Evolutionary conservation across 202 grass and related monocot genomes (phyloP).

Genomic region (Panicum hallii): DNA sequence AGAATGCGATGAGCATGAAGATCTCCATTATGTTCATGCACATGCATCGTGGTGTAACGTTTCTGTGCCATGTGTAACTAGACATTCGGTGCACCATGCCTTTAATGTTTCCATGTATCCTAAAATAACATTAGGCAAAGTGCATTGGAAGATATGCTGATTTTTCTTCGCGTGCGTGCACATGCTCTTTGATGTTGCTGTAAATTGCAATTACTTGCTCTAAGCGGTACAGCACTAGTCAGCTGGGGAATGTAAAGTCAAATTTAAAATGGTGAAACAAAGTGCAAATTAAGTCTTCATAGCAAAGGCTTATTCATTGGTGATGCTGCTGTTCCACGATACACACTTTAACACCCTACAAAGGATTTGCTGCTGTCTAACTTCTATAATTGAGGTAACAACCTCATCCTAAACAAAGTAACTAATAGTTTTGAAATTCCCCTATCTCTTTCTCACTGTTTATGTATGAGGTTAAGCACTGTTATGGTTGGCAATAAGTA

Average conservation of each 20-base stretch:
- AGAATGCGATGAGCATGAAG: not conserved
- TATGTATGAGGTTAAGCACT: not conserved
- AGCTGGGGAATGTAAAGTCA: not conserved
- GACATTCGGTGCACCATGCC: not conserved
- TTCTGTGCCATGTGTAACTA: not conserved
- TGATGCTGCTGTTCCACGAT: not conserved
- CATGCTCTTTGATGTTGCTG: not conserved
- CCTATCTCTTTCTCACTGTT: not conserved
- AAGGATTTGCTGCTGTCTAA: not conserved
- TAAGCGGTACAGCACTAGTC: not conserved
- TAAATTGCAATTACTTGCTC: not conserved
- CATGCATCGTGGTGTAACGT: not conserved
- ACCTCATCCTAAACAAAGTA: not conserved
- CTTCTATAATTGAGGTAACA: not conserved
- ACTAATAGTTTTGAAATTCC: not conserved
- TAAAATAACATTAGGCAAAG: not conserved
- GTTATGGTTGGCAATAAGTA: not conserved
- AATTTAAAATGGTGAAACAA: not conserved
- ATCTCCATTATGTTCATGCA: not conserved
- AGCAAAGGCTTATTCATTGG: constrained; percentile 1
- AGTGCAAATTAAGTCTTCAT: not conserved
- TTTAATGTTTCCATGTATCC: not conserved
- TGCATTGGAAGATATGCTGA: not conserved
- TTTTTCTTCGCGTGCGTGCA: not conserved
- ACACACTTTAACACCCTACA: not conserved